These are phyloP conservation scores for Tirmania nivea DNA, from an alignment of 495 filamentous ascomycete species.

Conservation along the genomic window DNA sequence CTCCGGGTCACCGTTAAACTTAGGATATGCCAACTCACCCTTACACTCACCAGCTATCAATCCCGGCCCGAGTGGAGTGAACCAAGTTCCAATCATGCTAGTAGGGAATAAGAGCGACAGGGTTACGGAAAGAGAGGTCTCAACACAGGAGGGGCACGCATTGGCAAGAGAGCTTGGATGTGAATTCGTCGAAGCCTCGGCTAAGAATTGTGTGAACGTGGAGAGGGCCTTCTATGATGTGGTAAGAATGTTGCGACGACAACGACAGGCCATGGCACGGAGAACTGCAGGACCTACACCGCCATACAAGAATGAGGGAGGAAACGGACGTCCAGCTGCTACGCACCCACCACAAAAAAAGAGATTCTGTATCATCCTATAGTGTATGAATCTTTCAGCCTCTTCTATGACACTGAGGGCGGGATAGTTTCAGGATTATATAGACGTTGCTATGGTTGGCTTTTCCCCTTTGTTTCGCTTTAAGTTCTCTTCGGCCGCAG, in stretches of 20 bases:
- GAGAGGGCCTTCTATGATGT: slow-evolving; percentile 98
- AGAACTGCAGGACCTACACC: neutral
- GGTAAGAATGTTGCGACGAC: slow-evolving; percentile 65
- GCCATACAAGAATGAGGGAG: neutral
- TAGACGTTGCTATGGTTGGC: too few species aligned
- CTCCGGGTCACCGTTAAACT: slow-evolving; percentile 39
- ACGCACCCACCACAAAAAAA: too few species aligned
- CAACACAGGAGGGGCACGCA: slow-evolving; percentile 83
- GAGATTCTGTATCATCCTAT: too few species aligned
- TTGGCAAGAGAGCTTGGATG: slow-evolving; percentile 81
- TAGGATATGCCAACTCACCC: slow-evolving; percentile 28
- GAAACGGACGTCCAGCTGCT: too few species aligned
- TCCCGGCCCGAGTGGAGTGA: slow-evolving; percentile 27
- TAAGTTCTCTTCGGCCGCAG: too few species aligned
- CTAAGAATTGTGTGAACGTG: slow-evolving; percentile 98
- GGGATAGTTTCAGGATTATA: too few species aligned
- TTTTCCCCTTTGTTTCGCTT: too few species aligned
- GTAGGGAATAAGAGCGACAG: slow-evolving; percentile 97
- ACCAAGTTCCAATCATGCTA: slow-evolving; percentile 77
- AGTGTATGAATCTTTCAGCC: too few species aligned
- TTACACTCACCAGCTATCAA: slow-evolving; percentile 20
- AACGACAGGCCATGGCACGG: slow-evolving; percentile 33
- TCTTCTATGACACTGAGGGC: too few species aligned
- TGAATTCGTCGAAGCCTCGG: slow-evolving; percentile 94
- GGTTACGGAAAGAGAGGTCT: slow-evolving; percentile 86